These are phyloP conservation scores for Lasiosphaeria miniovina DNA, from an alignment of 495 filamentous ascomycete species.

Conservation along the genomic window DNA sequence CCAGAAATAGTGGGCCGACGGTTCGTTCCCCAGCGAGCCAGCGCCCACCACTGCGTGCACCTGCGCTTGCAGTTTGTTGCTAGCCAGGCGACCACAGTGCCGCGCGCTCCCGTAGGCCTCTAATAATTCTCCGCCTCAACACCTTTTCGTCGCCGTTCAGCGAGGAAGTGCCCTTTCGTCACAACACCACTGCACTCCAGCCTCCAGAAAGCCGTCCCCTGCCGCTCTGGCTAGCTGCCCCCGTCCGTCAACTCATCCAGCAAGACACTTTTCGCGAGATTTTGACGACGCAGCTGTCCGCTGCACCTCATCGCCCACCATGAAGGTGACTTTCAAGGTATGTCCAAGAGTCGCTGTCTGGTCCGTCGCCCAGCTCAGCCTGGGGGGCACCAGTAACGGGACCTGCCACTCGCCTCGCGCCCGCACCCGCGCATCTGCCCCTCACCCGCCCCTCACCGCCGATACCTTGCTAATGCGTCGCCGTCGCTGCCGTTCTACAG, in stretches of 20 bases:
- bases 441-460: background rate
- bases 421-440: background rate
- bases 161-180: conserved; percentile 8
- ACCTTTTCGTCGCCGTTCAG: background rate
- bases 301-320: conserved; percentile 39
- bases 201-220: conserved; percentile 1
- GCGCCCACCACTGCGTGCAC: background rate
- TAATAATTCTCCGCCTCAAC: conserved; percentile 18
- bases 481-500: conserved; percentile 39
- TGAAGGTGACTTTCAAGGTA: conserved; percentile 55
- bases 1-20: conserved; percentile 3
- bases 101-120: conserved; percentile 10
- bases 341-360: conserved; percentile 11
- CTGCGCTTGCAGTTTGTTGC: background rate
- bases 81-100: conserved; percentile 8
- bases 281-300: conserved; percentile 24
- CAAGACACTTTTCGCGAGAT: background rate
- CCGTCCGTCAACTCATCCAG: background rate
- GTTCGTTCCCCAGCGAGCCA: background rate
- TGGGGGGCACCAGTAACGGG: no score
- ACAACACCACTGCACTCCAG: conserved; percentile 3
- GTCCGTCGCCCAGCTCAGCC: background rate
- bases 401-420: background rate
- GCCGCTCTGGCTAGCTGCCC: background rate
- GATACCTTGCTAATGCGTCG: background rate